A percentile compares a stretch with the other conserved stretches of the same genome.
Evolutionary conservation across 495 filamentous ascomycete genomes (phyloP).

Genomic region (Rostrohypoxylon terebratum): DNA sequence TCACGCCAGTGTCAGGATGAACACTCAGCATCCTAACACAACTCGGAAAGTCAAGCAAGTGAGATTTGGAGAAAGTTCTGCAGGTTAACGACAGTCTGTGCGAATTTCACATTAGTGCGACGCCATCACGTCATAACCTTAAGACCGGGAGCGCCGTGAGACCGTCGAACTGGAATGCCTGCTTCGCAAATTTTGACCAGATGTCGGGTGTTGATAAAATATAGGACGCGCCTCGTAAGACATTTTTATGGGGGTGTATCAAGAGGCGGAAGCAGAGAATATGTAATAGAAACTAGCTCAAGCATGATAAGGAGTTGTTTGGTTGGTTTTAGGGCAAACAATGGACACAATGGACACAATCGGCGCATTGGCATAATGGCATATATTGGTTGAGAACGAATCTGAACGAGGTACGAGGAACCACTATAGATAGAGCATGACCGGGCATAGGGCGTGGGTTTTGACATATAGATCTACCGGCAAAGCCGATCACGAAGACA

Average conservation of each 20-base stretch:
- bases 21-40: background rate
- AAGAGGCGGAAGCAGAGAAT: background rate
- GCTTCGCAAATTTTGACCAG: background rate
- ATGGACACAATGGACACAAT: too few relatives aligned
- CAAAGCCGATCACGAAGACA: background rate
- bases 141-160: background rate
- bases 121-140: background rate
- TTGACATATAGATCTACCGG: slow-evolving; percentile 16
- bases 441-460: slow-evolving; percentile 17
- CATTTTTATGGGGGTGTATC: background rate
- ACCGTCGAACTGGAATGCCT: background rate
- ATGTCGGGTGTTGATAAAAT: background rate
- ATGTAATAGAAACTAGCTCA: slow-evolving; percentile 18
- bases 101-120: background rate
- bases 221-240: background rate
- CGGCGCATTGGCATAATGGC: background rate
- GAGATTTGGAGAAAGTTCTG: background rate
- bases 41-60: background rate
- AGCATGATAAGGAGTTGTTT: slow-evolving; percentile 1
- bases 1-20: background rate
- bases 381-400: slow-evolving; percentile 13
- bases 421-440: slow-evolving; percentile 22
- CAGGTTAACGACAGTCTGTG: background rate
- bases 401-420: slow-evolving; percentile 5
- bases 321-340: slow-evolving; percentile 12